Evolutionary conservation across 225 moss, liverwort and hornwort species (phyloP), one percentile per base, ranked within the genome.

Genomic region (Ulota crispa): DNA sequence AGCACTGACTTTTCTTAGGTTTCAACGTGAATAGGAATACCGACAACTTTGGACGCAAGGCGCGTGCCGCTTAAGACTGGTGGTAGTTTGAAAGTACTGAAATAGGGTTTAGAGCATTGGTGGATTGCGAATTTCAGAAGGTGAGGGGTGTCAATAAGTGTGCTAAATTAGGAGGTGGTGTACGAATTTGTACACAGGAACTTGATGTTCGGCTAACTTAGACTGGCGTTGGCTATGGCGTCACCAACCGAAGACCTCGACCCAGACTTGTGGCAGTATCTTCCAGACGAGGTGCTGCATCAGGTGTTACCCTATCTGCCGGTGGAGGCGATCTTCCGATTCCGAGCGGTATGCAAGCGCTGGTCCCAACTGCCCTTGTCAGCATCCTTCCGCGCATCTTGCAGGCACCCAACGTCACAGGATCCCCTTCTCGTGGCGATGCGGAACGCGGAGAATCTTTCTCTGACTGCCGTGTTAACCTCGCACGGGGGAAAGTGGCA

Each of bases 311-410:
- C 0, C 19, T 6, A 1, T 19, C 24, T 80, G 8, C 72, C 72
- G 4, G 12, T 80, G 50, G 72, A 72, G 19, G 18, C 63, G 20
- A 72, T 37, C 72, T 80, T 72, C 37, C 72, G 80, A 5, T 72
- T 63, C 52, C 61, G 71, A 2, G 50, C 36, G 4, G 50, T 52
- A 20, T 52, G 80, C 72, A 72, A 72, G 63, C 12, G 7, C 4
- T 80, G 52, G 72, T 36, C 36, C 20, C 12, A 72, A 5, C 52
- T 36, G 3, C 52, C 9, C 9, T 26, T 63, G 0, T 63, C 52
- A 12, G 5, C 72, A 7, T 43, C 36, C 36, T 72, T 80, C 63
- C 20, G 9, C 8, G 21, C 36, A 34, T 20, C 63, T 2, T 72
- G 21, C 52, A 32, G 3, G 14, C 52, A 62, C 63, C 7, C 8